Percentiles rank a stretch among this genome's conserved stretches.
Evolutionary conservation across 768 basidiomycete species (phyloP).

Genomic region (Amanita jacksonii): DNA sequence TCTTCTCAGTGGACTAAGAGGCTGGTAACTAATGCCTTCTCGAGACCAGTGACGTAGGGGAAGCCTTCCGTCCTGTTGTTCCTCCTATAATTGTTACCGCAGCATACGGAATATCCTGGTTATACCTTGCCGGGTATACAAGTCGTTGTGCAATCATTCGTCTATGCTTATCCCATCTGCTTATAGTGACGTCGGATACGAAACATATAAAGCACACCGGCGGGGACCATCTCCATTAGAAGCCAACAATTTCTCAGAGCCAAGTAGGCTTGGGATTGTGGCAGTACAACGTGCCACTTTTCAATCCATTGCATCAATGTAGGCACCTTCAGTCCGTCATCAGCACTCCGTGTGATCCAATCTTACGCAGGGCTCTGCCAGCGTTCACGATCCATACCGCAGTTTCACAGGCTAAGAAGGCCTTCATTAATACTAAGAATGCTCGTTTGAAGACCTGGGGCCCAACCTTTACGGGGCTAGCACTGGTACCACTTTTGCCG

Average conservation of each 20-base stretch:
- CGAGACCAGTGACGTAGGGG: constrained; percentile 75
- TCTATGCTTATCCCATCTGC: no score
- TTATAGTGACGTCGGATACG: constrained; percentile 63
- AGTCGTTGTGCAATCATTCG: no score
- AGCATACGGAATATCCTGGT: constrained; percentile 76
- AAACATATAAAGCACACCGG: constrained; percentile 69
- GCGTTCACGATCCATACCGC: constrained; percentile 82
- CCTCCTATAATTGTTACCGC: constrained; percentile 62
- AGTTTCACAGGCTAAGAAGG: constrained; percentile 63
- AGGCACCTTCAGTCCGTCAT: not conserved
- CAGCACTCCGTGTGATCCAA: constrained; percentile 5
- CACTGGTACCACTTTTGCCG: constrained; percentile 65
- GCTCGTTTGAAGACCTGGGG: constrained; percentile 61
- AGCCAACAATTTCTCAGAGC: constrained; percentile 60
- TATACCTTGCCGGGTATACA: constrained; percentile 54
- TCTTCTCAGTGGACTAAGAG: constrained; percentile 8
- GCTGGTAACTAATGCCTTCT: constrained; percentile 10
- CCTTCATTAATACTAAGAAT: constrained; percentile 50
- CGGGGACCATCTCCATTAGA: constrained; percentile 59
- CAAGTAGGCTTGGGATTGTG: constrained; percentile 55
- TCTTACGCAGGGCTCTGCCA: constrained; percentile 55
- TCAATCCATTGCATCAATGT: constrained; percentile 27
- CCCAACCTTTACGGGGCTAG: constrained; percentile 63
- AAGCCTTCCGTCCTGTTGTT: constrained; percentile 75
- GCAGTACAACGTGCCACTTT: constrained; percentile 71